Base-by-base conservation (phyloP, 768 basidiomycete genomes). In the Amylocystis lapponica region DNA sequence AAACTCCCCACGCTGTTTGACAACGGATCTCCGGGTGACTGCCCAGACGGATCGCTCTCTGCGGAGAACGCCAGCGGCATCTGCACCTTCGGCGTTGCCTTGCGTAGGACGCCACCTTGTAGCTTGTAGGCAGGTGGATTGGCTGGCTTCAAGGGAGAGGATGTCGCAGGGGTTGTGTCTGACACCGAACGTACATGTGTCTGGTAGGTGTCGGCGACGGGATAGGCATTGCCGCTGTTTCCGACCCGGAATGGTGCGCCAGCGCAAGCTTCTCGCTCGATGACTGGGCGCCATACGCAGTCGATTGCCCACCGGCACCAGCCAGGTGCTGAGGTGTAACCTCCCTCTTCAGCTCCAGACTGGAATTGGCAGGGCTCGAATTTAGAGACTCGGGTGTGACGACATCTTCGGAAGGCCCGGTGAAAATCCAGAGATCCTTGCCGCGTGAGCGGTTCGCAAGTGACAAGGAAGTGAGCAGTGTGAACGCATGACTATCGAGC, bases 361-460 rank as follows among this genome's bases (percentile, higher is more conserved):
- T 63, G 11, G 66, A 70, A 14, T 52, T 60, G 11, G 57, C 59
- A 23, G 62, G 66, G 34, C 63, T 73, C 1, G 50, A 36, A 1
- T 58, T 37, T 23, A 47, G 60, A 3, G 69, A 70, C 10, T 71
- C 68, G 14, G 55, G 56, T 5, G 50, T 47, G 6, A 53, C 49
- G 11, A 54, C 30, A 22, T 65, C 65, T 9, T 27, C 49, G 3
- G 45, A 53, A 20, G 39, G 78, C 17, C 81, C 81, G 0, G 77
- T 76, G 58, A 88, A 88, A 32, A 88, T 67, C 86, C 86, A 88
- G 2, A 88, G 58, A 57, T 88, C 86, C 57, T 86, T 86, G 36
- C 79, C 74, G 48, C 83, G 70, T 17, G 86, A 85, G 27, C 77
- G 83, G 51, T 68, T 74, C n/a, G 76, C 76, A 43, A 88, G 66